phyloP scores from a whole-genome alignment of 495 filamentous ascomycete genomes.

The Sabuloglossum arenarium region DNA sequence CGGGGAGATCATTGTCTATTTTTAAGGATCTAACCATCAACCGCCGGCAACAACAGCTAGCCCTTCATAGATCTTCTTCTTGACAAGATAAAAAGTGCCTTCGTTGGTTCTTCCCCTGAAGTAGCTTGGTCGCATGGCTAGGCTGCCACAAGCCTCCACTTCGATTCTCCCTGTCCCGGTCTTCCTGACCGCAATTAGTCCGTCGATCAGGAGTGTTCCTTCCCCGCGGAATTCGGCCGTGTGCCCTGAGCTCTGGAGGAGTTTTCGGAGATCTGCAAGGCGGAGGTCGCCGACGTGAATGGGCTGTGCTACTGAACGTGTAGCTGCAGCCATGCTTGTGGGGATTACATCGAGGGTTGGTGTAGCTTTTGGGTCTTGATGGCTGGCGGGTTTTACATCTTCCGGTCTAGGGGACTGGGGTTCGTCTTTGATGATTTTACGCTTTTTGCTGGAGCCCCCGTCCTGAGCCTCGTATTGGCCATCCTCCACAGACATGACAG shows the following conservation, averaged over 20 bases:
- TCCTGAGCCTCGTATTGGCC: conserved; percentile 22
- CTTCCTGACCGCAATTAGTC: conserved; percentile 73
- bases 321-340: conserved; percentile 51
- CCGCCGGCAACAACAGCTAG: conserved; percentile 59
- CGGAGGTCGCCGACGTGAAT: conserved; percentile 88
- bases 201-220: conserved; percentile 77
- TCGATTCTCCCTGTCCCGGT: conserved; percentile 70
- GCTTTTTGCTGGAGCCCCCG: conserved; percentile 32
- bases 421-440: conserved; percentile 35
- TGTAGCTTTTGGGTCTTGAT: conserved; percentile 2
- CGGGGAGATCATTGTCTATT: background rate
- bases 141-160: conserved; percentile 51
- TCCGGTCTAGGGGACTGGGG: conserved; percentile 10
- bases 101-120: conserved; percentile 19
- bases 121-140: conserved; percentile 16
- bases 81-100: conserved; percentile 55
- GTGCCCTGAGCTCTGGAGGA: conserved; percentile 65
- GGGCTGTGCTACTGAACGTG: conserved; percentile 59
- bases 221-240: conserved; percentile 86
- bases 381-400: conserved; percentile 7
- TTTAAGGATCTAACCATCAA: conserved; percentile 16
- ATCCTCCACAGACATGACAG: conserved; percentile 13
- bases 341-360: conserved; percentile 66
- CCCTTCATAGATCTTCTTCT: conserved; percentile 63
- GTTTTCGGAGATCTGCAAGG: conserved; percentile 66